Evolutionary conservation across 164 flowering plant genomes (phyloP), one percentile per base, ranked within the genome.

Genomic region (Malania oleifera): DNA sequence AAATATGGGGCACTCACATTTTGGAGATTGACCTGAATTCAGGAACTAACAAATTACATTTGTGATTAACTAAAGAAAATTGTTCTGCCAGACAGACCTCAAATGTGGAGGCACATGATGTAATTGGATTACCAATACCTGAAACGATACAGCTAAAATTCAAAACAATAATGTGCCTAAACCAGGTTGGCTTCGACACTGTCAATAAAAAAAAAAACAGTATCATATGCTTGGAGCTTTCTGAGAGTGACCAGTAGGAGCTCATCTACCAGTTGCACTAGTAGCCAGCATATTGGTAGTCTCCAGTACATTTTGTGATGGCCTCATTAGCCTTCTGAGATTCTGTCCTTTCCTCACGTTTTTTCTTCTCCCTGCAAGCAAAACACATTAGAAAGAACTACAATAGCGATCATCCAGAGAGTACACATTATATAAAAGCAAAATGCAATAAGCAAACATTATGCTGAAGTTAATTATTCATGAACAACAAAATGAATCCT

Each of bases 351-450:
- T 91, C 98, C 68, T 74, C 87, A 67, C 72, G 65, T 62, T 88
- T 91, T 78, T 86, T 88, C 80, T 88, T 88, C 60, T 91, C 98
- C 73, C 98, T 91, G 83, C 50, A 77, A 67, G 17, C 47, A 46
- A 57, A 22, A 62, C 56, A 24, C 52, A 41, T 14, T n/a, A 3
- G n/a, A 27, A 54, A 11, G 20, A 63, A 44, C 9, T 31, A 31
- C n/a, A n/a, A 9, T 31, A 31, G 35, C 9, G n/a, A n/a, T 31
- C 9, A 9, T 31, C 9, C 35, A 31, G 35, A 9, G 35, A 31
- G 9, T 31, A 31, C 9, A 9, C 9, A 31, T 9, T 9, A 14
- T 29, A 38, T 51, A 27, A 35, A 26, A 23, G 40, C 38, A 39
- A 48, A 52, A 38, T 7, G 25, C 34, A 22, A 15, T 19, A 50